phyloP scores from a whole-genome alignment of 768 basidiomycete species.

The Omphalotus guepiniiformis region DNA sequence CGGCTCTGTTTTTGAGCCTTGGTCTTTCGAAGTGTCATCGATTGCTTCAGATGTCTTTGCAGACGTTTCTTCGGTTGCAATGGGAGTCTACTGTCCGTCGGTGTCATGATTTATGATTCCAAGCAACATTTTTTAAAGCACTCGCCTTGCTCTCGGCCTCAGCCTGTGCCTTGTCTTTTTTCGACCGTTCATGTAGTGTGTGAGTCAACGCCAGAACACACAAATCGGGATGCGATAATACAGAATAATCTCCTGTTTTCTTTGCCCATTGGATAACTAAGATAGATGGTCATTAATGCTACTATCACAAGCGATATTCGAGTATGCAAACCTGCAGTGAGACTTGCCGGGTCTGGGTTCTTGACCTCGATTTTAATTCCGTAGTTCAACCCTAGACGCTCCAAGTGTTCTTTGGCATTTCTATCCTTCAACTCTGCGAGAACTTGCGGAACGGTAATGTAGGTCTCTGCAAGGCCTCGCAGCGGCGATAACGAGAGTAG shows the following conservation, averaged over 20 bases:
- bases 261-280: constrained; percentile 83
- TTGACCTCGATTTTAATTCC: constrained; percentile 72
- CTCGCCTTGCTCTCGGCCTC: constrained; percentile 24
- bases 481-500: constrained; percentile 86
- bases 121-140: not conserved
- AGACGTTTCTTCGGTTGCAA: not conserved
- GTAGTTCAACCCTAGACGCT: constrained; percentile 68
- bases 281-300: not conserved
- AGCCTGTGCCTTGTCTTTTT: constrained; percentile 27
- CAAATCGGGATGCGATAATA: constrained; percentile 87
- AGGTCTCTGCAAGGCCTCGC: constrained; percentile 82
- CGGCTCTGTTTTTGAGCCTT: not conserved
- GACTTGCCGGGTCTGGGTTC: constrained; percentile 63
- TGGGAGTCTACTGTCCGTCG: constrained; percentile 28
- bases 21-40: not conserved
- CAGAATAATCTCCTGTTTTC: constrained; percentile 94
- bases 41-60: not conserved
- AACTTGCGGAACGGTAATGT: constrained; percentile 87
- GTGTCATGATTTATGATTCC: constrained; percentile 12
- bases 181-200: constrained; percentile 59
- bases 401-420: constrained; percentile 82
- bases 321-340: constrained; percentile 51
- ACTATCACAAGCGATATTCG: not conserved
- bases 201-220: constrained; percentile 88
- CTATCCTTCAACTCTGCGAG: constrained; percentile 86